Evolutionary conservation across 768 basidiomycete species (phyloP).

Genomic region (Glaciozyma martinii): DNA sequence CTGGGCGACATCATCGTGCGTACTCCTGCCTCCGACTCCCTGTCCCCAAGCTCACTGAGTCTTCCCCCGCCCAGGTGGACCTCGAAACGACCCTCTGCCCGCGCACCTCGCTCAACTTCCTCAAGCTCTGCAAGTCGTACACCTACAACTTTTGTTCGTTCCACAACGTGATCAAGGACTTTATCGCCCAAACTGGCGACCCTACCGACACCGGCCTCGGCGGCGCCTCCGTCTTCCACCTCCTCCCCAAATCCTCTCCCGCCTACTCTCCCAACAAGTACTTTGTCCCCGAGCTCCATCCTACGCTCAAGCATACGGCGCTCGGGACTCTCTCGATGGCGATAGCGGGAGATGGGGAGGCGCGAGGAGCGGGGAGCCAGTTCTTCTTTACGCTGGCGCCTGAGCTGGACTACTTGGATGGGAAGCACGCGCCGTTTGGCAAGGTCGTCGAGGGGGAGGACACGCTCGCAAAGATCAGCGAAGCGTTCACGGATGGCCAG

Average conservation of each 20-base stretch:
- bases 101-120: slow-evolving; percentile 84
- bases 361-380: slow-evolving; percentile 77
- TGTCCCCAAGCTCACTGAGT: background rate
- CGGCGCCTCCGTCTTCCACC: slow-evolving; percentile 86
- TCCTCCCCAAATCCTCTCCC: slow-evolving; percentile 62
- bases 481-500: slow-evolving; percentile 77
- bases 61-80: slow-evolving; percentile 51
- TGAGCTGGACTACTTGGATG: slow-evolving; percentile 89
- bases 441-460: slow-evolving; percentile 76
- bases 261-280: slow-evolving; percentile 26
- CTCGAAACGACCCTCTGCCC: slow-evolving; percentile 86
- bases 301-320: slow-evolving; percentile 69
- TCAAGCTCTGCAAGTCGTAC: slow-evolving; percentile 94
- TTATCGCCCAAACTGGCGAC: slow-evolving; percentile 92
- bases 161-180: slow-evolving; percentile 98
- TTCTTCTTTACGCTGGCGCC: slow-evolving; percentile 92
- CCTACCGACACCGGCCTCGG: slow-evolving; percentile 90
- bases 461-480: slow-evolving; percentile 84
- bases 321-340: slow-evolving; percentile 97
- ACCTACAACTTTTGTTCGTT: slow-evolving; percentile 96
- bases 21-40: no score
- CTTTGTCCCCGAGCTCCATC: slow-evolving; percentile 34
- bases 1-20: slow-evolving; percentile 75
- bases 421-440: slow-evolving; percentile 88
- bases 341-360: slow-evolving; percentile 66